Evolutionary conservation across 345 rosid genomes (phyloP), one percentile per base, ranked within the genome.

Genomic region (Capsella bursapastoris): DNA sequence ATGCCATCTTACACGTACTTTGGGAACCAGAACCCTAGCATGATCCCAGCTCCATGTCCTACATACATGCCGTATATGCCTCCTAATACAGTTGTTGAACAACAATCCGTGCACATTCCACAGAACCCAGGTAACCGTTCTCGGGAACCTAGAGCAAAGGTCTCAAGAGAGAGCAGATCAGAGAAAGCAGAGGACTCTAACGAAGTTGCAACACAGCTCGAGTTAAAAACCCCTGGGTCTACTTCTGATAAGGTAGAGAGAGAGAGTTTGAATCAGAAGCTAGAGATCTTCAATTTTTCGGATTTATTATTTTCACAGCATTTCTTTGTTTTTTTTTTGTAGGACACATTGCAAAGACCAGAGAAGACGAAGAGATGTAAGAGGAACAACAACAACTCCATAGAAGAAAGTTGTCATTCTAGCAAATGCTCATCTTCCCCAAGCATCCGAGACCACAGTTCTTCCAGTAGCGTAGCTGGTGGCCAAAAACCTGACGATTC

Each of bases 201-300:
- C 41, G 87, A 91, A 65, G 88, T 93, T 13, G 81, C 87, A 12
- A 91, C 96, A 10, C 90, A 93, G 65, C 87, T 93, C 38, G 96
- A 89, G 87, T 79, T 93, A 78, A 93, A 93, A 78, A 91, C 90
- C 51, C 97, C 98, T 12, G 96, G 97, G 57, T 88, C 92, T 12
- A 80, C 88, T 2, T 75, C 81, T 34, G 89, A 93, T 72, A 83
- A 88, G 90, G 98, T 93, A 62, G 35, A 66, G 57, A 40, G 57
- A 40, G 32, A 41, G 35, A 38, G 11, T 28, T 61, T 11, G 3
- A 50, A 40, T 64, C 15, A 57, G 55, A 71, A 41, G 68, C 57
- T 64, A 31, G 47, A 15, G 32, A 13, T 59, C 8, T 27, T 16
- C 4, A 32, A 8, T 32, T 44, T 48, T 43, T 44, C 6, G 34